These are phyloP conservation scores for Umbilicus rupestris DNA, from an alignment of 164 flowering plant species.

Conservation along the genomic window DNA sequence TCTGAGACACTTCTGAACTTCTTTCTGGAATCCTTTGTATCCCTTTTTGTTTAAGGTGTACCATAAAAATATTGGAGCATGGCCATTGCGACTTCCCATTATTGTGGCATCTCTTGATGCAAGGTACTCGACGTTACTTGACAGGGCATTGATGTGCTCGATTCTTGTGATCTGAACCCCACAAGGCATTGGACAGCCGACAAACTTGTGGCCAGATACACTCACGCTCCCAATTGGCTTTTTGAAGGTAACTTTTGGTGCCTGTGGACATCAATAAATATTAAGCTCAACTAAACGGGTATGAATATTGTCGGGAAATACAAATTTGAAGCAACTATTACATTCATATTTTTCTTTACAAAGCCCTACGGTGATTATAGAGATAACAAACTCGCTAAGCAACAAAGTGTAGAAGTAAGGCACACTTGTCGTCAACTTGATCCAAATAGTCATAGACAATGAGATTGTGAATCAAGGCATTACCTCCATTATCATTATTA, in stretches of 20 bases:
- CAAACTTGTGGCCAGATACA: constrained; percentile 96
- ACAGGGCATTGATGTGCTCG: constrained; percentile 75
- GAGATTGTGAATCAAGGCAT: no score
- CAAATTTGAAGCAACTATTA: no score
- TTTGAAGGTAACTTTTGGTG: constrained; percentile 85
- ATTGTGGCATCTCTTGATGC: constrained; percentile 97
- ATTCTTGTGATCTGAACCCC: constrained; percentile 88
- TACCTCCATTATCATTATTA: no score
- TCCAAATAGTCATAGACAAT: neutral
- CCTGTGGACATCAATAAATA: constrained; percentile 35
- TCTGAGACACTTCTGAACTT: constrained; percentile 85
- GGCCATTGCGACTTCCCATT: constrained; percentile 96
- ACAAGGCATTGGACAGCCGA: constrained; percentile 98
- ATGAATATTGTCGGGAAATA: no score
- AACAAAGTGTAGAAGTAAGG: neutral
- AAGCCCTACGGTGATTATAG: no score
- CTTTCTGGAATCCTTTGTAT: constrained; percentile 87
- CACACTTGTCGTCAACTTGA: neutral
- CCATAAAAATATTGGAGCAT: constrained; percentile 95
- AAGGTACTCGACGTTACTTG: constrained; percentile 87
- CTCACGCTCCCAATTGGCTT: constrained; percentile 96
- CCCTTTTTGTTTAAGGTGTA: constrained; percentile 87
- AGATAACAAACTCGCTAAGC: neutral
- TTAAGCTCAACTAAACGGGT: neutral
- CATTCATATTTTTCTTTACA: no score